Conservation (phyloP, 164 flowering plant species). For the Vitis riparia region DNA sequence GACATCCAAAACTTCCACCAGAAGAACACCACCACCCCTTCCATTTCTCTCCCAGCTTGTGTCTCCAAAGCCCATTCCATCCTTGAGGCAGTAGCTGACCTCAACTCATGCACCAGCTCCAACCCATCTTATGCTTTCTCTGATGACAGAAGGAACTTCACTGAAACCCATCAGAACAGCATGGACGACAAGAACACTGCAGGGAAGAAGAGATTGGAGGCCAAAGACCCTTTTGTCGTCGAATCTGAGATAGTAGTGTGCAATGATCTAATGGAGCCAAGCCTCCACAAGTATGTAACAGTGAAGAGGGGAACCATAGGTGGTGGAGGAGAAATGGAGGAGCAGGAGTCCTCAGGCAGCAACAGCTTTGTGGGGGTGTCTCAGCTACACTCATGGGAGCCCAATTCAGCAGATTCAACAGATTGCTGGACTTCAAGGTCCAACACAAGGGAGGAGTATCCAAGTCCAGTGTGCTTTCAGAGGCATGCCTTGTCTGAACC, state of each 20-base stretch:
- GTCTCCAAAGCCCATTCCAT: conserved; percentile 88
- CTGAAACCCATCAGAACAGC: conserved; percentile 14
- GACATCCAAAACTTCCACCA: conserved; percentile 92
- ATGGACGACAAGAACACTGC: conserved; percentile 12
- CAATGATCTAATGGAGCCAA: conserved; percentile 73
- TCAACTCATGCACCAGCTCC: conserved; percentile 64
- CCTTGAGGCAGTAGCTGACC: conserved; percentile 91
- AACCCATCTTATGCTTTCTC: conserved; percentile 32
- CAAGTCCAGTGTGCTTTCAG: conserved; percentile 22
- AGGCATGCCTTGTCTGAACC: conserved; percentile 17
- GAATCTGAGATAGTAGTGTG: conserved; percentile 53
- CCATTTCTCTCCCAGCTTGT: conserved; percentile 71
- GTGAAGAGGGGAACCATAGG: conserved; percentile 43
- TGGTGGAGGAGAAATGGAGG: conserved; percentile 47
- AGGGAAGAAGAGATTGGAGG: conserved; percentile 19
- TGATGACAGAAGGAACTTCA: conserved; percentile 25
- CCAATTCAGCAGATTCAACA: conserved; percentile 73
- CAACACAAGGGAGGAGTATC: conserved; percentile 17
- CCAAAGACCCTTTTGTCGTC: conserved; percentile 52
- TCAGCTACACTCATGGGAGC: conserved; percentile 63
- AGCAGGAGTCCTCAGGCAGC: conserved; percentile 83
- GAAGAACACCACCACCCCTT: conserved; percentile 32
- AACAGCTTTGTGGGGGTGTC: conserved; percentile 52
- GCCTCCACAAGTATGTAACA: conserved; percentile 89
- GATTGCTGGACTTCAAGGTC: conserved; percentile 61